phyloP scores from a whole-genome alignment of 768 basidiomycete species.

The Tubosaeta sp. region DNA sequence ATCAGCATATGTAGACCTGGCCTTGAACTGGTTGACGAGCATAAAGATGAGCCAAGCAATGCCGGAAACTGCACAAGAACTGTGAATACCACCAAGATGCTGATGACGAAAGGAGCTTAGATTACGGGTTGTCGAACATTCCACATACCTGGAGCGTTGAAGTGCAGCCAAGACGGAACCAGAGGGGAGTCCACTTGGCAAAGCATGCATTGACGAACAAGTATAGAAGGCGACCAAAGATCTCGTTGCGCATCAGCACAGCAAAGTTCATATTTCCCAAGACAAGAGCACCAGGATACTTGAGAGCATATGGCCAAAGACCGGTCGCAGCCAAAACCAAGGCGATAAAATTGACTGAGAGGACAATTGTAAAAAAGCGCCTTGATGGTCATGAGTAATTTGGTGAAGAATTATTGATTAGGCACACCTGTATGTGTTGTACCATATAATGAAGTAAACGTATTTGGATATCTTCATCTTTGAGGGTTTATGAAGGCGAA shows the following conservation, averaged over 20 bases:
- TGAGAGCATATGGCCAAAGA: constrained; percentile 63
- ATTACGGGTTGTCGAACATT: not conserved
- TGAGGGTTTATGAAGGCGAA: constrained; percentile 35
- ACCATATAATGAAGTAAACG: constrained; percentile 66
- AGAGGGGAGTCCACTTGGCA: constrained; percentile 79
- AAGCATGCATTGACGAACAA: constrained; percentile 67
- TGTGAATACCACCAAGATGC: constrained; percentile 80
- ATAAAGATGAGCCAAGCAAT: constrained; percentile 66
- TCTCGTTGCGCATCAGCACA: constrained; percentile 76
- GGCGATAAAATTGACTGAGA: constrained; percentile 56
- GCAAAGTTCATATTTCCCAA: constrained; percentile 70
- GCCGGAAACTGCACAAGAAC: constrained; percentile 68
- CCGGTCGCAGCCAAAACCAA: constrained; percentile 57
- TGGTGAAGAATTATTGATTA: not conserved
- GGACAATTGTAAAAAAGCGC: constrained; percentile 67
- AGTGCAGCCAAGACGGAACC: constrained; percentile 68
- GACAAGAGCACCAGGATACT: constrained; percentile 67
- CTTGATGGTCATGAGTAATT: constrained; percentile 32
- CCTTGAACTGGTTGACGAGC: constrained; percentile 51
- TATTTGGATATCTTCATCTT: constrained; percentile 59
- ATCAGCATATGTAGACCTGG: constrained; percentile 46
- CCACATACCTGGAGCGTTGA: constrained; percentile 58
- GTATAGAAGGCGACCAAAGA: constrained; percentile 77
- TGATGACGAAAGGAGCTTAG: constrained; percentile 22
- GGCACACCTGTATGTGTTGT: constrained; percentile 69